Percentiles rank a stretch among this genome's conserved stretches.
phyloP scores from a whole-genome alignment of 345 rosid genomes.

The Adansonia digitata region DNA sequence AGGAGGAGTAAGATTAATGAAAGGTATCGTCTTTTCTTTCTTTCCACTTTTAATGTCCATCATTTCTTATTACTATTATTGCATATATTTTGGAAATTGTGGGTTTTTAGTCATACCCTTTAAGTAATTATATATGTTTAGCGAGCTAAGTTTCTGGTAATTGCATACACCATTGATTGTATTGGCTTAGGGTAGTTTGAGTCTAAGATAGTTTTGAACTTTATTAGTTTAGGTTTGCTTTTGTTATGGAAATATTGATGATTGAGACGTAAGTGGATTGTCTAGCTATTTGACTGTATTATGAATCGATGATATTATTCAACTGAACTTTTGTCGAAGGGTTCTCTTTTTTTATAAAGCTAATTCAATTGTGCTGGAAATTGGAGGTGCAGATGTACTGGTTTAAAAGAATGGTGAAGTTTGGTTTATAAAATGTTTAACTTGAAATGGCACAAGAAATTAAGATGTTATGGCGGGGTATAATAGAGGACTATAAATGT shows the following conservation, averaged over 20 bases:
- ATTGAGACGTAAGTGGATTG: neutral
- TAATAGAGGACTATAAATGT: neutral
- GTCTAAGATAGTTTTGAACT: neutral
- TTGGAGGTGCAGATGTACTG: neutral
- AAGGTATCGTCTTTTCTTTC: conserved; percentile 41
- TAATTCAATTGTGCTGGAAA: neutral
- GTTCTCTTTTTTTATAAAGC: neutral
- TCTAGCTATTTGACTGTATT: neutral
- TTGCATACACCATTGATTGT: neutral
- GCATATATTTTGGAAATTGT: neutral
- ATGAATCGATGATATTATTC: neutral
- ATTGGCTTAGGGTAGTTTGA: neutral
- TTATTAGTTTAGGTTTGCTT: neutral
- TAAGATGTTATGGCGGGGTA: neutral
- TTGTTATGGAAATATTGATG: neutral
- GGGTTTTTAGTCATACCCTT: neutral
- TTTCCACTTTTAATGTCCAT: neutral
- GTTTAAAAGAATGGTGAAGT: neutral
- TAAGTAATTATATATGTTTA: neutral
- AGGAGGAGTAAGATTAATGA: conserved; percentile 97
- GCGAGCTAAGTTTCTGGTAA: neutral
- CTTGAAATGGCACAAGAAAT: neutral
- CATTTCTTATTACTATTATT: neutral
- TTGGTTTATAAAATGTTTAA: neutral
- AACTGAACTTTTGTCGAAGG: neutral